Evolutionary conservation across 2,329 filamentous ascomycete species (phyloP).

Genomic region (Ceratocystis diversiconidia): DNA sequence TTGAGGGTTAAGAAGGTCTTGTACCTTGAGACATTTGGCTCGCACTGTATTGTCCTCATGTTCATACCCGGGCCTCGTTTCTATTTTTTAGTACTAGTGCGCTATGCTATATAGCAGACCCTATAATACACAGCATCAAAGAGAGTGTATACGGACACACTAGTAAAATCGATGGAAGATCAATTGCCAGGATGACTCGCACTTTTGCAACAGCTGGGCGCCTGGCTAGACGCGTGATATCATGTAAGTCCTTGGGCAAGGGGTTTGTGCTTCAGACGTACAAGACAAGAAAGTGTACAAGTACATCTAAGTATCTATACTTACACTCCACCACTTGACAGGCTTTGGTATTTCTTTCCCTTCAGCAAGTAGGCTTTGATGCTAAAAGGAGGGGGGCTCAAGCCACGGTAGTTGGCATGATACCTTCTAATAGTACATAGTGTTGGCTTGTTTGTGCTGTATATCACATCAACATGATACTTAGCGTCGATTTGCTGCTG

Average conservation of each 20-base stretch:
- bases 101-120: background rate
- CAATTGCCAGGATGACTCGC: background rate
- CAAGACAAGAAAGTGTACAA: too few relatives aligned
- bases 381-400: too few relatives aligned
- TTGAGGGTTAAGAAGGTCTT: background rate
- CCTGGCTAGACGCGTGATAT: background rate
- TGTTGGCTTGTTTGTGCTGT: too few relatives aligned
- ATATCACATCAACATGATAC: too few relatives aligned
- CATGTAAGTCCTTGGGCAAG: too few relatives aligned
- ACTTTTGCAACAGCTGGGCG: background rate
- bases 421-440: too few relatives aligned
- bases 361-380: too few relatives aligned
- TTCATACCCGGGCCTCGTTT: background rate
- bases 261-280: background rate
- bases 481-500: too few relatives aligned
- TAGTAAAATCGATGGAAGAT: background rate
- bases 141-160: background rate
- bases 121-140: background rate
- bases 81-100: background rate
- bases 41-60: background rate
- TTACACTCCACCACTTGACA: too few relatives aligned
- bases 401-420: too few relatives aligned
- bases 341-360: too few relatives aligned
- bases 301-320: too few relatives aligned
- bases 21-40: background rate